These are phyloP conservation scores for Thielaviopsis euricoi DNA, from an alignment of 2,329 filamentous ascomycete species.

Conservation along the genomic window DNA sequence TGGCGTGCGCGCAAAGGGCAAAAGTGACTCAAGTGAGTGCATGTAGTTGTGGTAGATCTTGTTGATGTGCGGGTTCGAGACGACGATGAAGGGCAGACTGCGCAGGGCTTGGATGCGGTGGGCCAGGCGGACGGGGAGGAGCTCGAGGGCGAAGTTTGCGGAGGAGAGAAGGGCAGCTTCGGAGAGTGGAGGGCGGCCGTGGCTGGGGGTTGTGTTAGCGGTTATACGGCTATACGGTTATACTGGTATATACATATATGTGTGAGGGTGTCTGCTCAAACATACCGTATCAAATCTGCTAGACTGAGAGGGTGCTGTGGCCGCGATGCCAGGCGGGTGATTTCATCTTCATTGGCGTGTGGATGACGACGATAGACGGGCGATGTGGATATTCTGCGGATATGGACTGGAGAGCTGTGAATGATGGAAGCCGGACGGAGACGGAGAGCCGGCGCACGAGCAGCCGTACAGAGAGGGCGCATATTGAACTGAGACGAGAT, in stretches of 20 bases:
- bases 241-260: too few relatives aligned
- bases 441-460: too few relatives aligned
- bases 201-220: constrained; percentile 22
- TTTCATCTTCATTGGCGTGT: constrained; percentile 51
- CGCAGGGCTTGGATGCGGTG: constrained; percentile 85
- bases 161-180: constrained; percentile 67
- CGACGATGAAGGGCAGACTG: constrained; percentile 92
- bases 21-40: constrained; percentile 76
- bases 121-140: constrained; percentile 81
- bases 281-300: constrained; percentile 71
- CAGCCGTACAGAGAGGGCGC: too few relatives aligned
- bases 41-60: constrained; percentile 94
- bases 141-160: constrained; percentile 86
- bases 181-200: constrained; percentile 71
- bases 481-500: too few relatives aligned
- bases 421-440: neutral
- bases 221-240: too few relatives aligned
- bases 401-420: neutral
- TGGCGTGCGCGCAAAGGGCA: constrained; percentile 53
- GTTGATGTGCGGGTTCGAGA: constrained; percentile 90
- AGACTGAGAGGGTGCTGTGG: constrained; percentile 70
- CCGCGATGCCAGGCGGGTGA: constrained; percentile 60
- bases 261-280: too few relatives aligned
- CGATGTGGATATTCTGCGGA: neutral
- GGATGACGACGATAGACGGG: neutral